A percentile compares a stretch with the other conserved stretches of the same genome.
These are phyloP conservation scores for Apiospora sp. DNA, from an alignment of 2,329 filamentous ascomycete species.

Conservation along the genomic window DNA sequence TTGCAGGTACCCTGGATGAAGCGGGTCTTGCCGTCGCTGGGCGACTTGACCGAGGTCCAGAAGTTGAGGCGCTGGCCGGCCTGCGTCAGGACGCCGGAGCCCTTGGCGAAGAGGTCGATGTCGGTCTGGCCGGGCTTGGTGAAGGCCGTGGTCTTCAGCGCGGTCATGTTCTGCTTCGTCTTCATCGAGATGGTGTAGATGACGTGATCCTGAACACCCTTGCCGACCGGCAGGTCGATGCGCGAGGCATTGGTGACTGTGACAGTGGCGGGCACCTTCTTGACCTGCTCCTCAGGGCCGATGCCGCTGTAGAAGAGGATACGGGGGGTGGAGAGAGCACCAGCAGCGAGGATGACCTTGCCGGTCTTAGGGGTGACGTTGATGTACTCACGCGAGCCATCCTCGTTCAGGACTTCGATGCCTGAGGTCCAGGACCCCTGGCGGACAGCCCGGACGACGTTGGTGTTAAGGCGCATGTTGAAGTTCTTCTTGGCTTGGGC, in stretches of 20 bases:
- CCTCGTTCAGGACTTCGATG: constrained; percentile 57
- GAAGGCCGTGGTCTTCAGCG: constrained; percentile 58
- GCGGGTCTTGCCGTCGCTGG: constrained; percentile 30
- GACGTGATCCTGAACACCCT: constrained; percentile 46
- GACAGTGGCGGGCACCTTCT: constrained; percentile 41
- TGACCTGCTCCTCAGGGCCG: constrained; percentile 57
- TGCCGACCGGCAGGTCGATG: constrained; percentile 49
- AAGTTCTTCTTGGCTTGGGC: constrained; percentile 31
- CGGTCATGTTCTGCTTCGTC: constrained; percentile 27
- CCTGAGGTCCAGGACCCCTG: constrained; percentile 58
- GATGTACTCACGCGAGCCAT: constrained; percentile 58
- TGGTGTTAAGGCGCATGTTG: constrained; percentile 33
- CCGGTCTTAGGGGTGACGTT: constrained; percentile 59
- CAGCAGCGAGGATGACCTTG: constrained; percentile 62
- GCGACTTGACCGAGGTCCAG: constrained; percentile 49
- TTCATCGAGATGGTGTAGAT: constrained; percentile 29
- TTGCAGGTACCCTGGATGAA: constrained; percentile 32
- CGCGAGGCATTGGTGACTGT: constrained; percentile 45
- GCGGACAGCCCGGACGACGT: constrained; percentile 34
- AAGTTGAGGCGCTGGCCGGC: constrained; percentile 60
- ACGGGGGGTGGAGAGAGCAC: constrained; percentile 63
- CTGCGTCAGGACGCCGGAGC: constrained; percentile 58
- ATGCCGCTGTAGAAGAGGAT: constrained; percentile 66
- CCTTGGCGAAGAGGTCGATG: constrained; percentile 42
- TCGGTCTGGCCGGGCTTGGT: constrained; percentile 43